These are phyloP conservation scores for Dryas integrifolia DNA, from an alignment of 331 rosid species.

Conservation along the genomic window DNA sequence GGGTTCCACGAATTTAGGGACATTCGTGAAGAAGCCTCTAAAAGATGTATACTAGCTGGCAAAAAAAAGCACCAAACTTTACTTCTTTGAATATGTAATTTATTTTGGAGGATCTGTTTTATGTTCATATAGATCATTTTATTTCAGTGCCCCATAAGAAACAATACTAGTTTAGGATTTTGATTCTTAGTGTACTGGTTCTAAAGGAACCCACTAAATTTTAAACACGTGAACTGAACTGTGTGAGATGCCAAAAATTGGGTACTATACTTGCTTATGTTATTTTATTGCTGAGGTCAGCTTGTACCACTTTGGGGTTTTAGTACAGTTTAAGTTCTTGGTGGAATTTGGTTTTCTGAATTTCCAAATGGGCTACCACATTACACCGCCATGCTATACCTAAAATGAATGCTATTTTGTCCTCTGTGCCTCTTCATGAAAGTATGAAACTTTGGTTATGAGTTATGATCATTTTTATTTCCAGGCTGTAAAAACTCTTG, in stretches of 20 bases:
- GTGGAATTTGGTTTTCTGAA: not conserved
- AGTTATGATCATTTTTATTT: constrained; percentile 5
- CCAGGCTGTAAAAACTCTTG: constrained; percentile 67
- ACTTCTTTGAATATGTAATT: not conserved
- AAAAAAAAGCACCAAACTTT: not conserved
- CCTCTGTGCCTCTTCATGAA: not conserved
- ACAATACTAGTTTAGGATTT: not conserved
- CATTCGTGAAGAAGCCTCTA: not conserved
- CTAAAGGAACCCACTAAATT: not conserved
- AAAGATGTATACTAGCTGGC: not conserved
- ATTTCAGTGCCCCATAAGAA: not conserved
- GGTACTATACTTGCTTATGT: not conserved
- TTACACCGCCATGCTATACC: not conserved
- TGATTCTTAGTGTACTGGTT: not conserved
- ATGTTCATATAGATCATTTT: not conserved
- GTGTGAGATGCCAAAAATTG: not conserved
- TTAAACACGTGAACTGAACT: too few species aligned
- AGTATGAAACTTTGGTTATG: not conserved
- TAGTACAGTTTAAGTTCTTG: not conserved
- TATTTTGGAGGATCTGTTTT: not conserved
- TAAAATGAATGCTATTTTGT: not conserved
- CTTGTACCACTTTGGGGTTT: not conserved
- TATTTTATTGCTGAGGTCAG: not conserved
- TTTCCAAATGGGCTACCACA: constrained; percentile 1
- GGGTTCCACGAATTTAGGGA: not conserved